These are phyloP conservation scores for Microcera coccophila DNA, from an alignment of 2,329 filamentous ascomycete species.

Conservation along the genomic window DNA sequence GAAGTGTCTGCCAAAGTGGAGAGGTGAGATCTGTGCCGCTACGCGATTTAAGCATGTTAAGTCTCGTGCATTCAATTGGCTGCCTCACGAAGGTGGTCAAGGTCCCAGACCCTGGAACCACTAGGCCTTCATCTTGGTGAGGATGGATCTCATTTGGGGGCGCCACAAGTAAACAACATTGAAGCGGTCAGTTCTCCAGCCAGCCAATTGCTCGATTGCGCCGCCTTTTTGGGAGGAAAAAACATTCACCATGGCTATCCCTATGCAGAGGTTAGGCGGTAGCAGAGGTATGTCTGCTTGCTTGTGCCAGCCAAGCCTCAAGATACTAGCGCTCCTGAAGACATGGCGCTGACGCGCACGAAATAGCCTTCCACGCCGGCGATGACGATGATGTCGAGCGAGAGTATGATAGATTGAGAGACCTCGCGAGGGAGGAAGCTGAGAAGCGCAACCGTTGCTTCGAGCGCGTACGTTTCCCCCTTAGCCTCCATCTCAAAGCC, in stretches of 20 bases:
- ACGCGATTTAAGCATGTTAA: no score
- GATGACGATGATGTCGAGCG: constrained; percentile 66
- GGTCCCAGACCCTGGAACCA: no score
- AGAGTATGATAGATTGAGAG: constrained; percentile 89
- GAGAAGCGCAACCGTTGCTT: constrained; percentile 74
- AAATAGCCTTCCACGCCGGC: constrained; percentile 69
- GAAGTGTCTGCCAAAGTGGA: no score
- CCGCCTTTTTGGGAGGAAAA: background rate
- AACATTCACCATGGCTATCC: constrained; percentile 31
- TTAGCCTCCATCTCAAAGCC: background rate
- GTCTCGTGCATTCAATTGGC: no score
- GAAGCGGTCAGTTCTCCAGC: background rate
- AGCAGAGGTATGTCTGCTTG: constrained; percentile 36
- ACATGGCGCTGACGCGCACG: background rate
- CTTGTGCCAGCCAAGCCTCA: background rate
- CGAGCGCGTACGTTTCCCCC: constrained; percentile 52
- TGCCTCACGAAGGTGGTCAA: no score
- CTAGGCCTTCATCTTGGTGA: no score
- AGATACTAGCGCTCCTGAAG: background rate
- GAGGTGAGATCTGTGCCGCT: no score
- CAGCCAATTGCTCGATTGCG: background rate
- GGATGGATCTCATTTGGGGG: background rate
- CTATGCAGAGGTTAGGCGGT: constrained; percentile 38
- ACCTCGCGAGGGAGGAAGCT: constrained; percentile 76
- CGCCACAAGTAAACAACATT: background rate